These are phyloP conservation scores for Cryptococcus deneoformans DNA, from an alignment of 1,284 basidiomycete genomes.

Conservation along the genomic window DNA sequence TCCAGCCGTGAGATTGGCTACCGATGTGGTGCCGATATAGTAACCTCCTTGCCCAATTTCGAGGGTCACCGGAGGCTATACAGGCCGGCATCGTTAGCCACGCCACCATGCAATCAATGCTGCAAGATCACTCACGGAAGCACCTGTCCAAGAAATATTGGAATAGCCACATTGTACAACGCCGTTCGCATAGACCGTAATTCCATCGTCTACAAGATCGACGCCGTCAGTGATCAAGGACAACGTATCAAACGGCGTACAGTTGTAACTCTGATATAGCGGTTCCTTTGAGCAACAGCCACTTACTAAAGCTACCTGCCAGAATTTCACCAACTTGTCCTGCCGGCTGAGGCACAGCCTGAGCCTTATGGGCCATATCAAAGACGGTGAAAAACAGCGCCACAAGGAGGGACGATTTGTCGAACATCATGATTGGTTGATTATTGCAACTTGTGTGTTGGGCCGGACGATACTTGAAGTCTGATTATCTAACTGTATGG, in stretches of 20 bases:
- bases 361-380: neutral
- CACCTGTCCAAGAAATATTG: constrained; percentile 40
- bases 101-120: neutral
- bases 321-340: neutral
- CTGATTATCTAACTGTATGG: neutral
- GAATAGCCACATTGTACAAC: constrained; percentile 41
- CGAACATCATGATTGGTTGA: neutral
- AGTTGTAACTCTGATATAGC: neutral
- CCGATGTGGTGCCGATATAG: constrained; percentile 33
- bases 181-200: constrained; percentile 31
- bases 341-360: neutral
- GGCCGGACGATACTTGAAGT: neutral
- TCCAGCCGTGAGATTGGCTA: constrained; percentile 21
- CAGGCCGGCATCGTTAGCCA: neutral
- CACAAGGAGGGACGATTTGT: neutral
- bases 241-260: too few species aligned
- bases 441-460: neutral
- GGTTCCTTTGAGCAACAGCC: neutral
- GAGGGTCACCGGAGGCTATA: constrained; percentile 33
- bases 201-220: constrained; percentile 29
- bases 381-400: neutral
- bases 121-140: constrained; percentile 24
- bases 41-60: constrained; percentile 40
- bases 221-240: neutral
- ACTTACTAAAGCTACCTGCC: neutral